Conservation (phyloP, 2,329 filamentous ascomycete genomes). For the Didymella arachidicola region DNA sequence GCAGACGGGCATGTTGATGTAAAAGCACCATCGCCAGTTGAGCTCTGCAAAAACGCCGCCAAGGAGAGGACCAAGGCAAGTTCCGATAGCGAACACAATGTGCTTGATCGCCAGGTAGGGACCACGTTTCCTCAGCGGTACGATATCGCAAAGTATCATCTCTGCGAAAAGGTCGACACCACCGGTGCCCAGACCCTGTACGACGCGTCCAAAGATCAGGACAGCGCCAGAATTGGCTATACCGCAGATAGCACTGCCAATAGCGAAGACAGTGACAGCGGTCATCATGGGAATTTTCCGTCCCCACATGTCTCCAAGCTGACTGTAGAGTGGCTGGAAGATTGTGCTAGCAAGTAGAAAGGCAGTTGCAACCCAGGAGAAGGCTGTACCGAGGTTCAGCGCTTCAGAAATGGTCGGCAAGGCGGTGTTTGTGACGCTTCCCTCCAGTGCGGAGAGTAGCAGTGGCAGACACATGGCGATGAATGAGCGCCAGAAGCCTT, state of each 20-base stretch:
- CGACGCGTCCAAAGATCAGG: conserved; percentile 63
- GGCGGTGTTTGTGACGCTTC: conserved; percentile 52
- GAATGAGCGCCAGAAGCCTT: conserved; percentile 45
- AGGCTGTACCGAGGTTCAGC: conserved; percentile 35
- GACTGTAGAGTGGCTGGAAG: conserved; percentile 61
- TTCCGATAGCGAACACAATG: conserved; percentile 37
- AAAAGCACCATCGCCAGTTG: conserved; percentile 59
- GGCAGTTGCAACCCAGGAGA: conserved; percentile 38
- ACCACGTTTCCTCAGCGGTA: conserved; percentile 57
- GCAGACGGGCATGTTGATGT: conserved; percentile 47
- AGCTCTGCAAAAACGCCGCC: conserved; percentile 44
- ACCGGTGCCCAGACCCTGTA: conserved; percentile 63
- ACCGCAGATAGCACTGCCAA: conserved; percentile 63
- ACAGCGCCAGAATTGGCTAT: conserved; percentile 54
- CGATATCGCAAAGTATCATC: conserved; percentile 61
- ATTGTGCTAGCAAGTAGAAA: conserved; percentile 49
- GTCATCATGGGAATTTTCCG: conserved; percentile 51
- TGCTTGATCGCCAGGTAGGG: conserved; percentile 49
- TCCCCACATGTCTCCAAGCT: conserved; percentile 63
- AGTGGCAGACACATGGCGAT: conserved; percentile 40
- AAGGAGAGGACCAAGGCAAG: conserved; percentile 40
- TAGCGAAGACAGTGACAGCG: conserved; percentile 57
- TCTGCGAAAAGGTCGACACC: conserved; percentile 58
- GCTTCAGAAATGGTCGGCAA: conserved; percentile 51
- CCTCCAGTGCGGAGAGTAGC: conserved; percentile 49